A percentile compares a stretch with the other conserved stretches of the same genome.
phyloP scores from a whole-genome alignment of 768 basidiomycete genomes.

The Tylopilus sp. region DNA sequence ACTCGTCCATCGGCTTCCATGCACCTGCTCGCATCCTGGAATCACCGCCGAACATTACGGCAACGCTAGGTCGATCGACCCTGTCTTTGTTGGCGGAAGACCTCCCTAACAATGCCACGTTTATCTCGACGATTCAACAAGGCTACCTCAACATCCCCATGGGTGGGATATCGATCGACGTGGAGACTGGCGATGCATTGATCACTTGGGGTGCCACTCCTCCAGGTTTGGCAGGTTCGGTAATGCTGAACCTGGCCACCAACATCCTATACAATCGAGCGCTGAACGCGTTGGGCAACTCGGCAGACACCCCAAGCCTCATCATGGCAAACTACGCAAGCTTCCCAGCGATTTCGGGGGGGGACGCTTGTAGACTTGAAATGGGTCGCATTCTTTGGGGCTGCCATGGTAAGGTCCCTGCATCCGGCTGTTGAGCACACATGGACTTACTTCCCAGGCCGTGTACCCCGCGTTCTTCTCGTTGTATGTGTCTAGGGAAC shows the following conservation, averaged over 20 bases:
- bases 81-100: slow-evolving; percentile 35
- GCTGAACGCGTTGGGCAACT: slow-evolving; percentile 47
- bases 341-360: slow-evolving; percentile 54
- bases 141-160: slow-evolving; percentile 53
- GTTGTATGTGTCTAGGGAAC: slow-evolving; percentile 72
- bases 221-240: slow-evolving; percentile 54
- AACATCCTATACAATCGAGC: slow-evolving; percentile 67
- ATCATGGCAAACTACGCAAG: slow-evolving; percentile 55
- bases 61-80: slow-evolving; percentile 43
- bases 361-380: slow-evolving; percentile 61
- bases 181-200: slow-evolving; percentile 45
- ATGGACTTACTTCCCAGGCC: slow-evolving; percentile 37
- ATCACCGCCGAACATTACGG: slow-evolving; percentile 52
- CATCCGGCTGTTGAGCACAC: not conserved
- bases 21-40: slow-evolving; percentile 39
- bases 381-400: slow-evolving; percentile 75
- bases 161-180: slow-evolving; percentile 68
- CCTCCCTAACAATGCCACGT: slow-evolving; percentile 56
- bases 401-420: slow-evolving; percentile 52
- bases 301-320: slow-evolving; percentile 39
- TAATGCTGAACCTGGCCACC: slow-evolving; percentile 63
- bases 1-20: slow-evolving; percentile 37
- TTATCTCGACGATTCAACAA: slow-evolving; percentile 49
- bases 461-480: slow-evolving; percentile 82
- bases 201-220: slow-evolving; percentile 70